phyloP scores from a whole-genome alignment of 1,284 basidiomycete species.

The Cryptococcus sp. region DNA sequence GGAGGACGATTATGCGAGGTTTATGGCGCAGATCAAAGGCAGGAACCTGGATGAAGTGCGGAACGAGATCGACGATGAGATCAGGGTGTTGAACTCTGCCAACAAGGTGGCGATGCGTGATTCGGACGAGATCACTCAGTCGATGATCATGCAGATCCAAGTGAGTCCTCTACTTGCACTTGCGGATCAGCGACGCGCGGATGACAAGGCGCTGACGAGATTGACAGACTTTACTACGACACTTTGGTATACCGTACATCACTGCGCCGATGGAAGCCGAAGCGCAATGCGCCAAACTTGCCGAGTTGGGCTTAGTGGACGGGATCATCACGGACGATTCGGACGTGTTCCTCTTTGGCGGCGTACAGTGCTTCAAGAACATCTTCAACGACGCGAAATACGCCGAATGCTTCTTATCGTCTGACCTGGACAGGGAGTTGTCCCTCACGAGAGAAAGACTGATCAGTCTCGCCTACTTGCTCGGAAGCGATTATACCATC shows the following conservation, averaged over 20 bases:
- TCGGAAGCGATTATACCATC: conserved; percentile 97
- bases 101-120: conserved; percentile 86
- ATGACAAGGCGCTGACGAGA: conserved; percentile 5
- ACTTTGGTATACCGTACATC: conserved; percentile 97
- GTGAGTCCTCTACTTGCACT: conserved; percentile 53
- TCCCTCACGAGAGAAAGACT: conserved; percentile 84
- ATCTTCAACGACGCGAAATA: conserved; percentile 99
- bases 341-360: conserved; percentile 98
- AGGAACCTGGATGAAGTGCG: conserved; percentile 76
- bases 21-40: conserved; percentile 86
- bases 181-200: background rate
- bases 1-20: conserved; percentile 86
- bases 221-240: conserved; percentile 72
- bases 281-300: conserved; percentile 94
- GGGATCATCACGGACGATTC: conserved; percentile 99
- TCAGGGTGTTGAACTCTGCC: conserved; percentile 76
- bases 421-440: conserved; percentile 85
- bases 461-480: conserved; percentile 84
- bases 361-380: conserved; percentile 90
- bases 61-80: conserved; percentile 89
- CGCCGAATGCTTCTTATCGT: conserved; percentile 88
- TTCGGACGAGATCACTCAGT: conserved; percentile 90
- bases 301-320: conserved; percentile 82
- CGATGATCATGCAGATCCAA: conserved; percentile 96
- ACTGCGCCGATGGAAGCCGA: conserved; percentile 99